Evolutionary conservation across 352 stramenopile species (phyloP).

Genomic region (Phytopythium boreale): DNA sequence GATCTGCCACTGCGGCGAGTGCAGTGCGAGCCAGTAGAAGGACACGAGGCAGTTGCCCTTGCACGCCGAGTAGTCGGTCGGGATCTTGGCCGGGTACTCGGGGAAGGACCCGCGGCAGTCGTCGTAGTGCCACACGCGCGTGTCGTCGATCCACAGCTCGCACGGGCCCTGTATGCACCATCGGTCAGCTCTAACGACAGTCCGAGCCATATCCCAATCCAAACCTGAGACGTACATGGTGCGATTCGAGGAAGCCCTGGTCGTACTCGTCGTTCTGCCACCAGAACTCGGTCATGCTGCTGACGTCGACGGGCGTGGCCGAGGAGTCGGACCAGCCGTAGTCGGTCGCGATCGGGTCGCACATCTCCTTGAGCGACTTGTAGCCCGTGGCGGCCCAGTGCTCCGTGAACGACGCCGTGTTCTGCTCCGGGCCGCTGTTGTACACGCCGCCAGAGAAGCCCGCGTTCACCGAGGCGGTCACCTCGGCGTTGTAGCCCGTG

Average conservation of each 20-base stretch:
- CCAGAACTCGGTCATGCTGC: conserved; percentile 24
- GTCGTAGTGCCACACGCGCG: conserved; percentile 36
- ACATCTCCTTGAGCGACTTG: conserved; percentile 32
- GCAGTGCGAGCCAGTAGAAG: conserved; percentile 53
- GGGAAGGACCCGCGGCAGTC: conserved; percentile 40
- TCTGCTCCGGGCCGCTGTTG: conserved; percentile 28
- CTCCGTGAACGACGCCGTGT: conserved; percentile 26
- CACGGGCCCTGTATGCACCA: conserved; percentile 34
- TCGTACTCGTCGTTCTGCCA: conserved; percentile 43
- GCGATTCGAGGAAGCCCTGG: conserved; percentile 32
- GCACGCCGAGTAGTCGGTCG: conserved; percentile 43
- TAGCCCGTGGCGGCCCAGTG: conserved; percentile 27
- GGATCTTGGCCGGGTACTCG: conserved; percentile 40
- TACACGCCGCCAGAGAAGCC: conserved; percentile 25
- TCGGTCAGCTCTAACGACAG: neutral
- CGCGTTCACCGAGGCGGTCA: conserved; percentile 25
- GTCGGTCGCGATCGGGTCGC: conserved; percentile 25
- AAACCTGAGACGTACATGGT: conserved; percentile 22
- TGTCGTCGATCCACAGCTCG: conserved; percentile 49
- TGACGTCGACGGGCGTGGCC: conserved; percentile 27
- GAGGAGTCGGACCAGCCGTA: conserved; percentile 28
- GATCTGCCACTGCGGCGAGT: conserved; percentile 37
- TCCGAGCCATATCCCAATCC: conserved; percentile 3
- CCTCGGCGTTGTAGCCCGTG: conserved; percentile 23
- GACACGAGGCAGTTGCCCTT: conserved; percentile 38